Evolutionary conservation across 352 stramenopile species (phyloP).

Genomic region (Pythium apleroticum): DNA sequence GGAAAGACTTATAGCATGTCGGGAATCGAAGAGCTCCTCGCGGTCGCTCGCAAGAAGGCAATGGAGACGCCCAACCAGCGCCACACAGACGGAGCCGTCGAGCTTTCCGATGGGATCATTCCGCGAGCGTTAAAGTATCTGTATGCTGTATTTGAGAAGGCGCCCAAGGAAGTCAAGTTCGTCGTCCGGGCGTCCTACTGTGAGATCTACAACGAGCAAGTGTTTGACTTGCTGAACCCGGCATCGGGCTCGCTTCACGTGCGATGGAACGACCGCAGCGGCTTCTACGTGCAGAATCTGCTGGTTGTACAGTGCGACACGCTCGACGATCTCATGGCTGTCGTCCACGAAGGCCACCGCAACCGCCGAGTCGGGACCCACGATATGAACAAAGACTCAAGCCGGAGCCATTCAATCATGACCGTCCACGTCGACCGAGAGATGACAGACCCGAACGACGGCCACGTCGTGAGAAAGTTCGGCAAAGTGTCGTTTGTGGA

Average conservation of each 20-base stretch:
- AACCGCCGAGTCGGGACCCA: conserved; percentile 68
- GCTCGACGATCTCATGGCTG: conserved; percentile 68
- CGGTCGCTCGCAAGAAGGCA: conserved; percentile 28
- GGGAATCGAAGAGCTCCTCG: conserved; percentile 63
- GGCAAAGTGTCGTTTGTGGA: conserved; percentile 86
- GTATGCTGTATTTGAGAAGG: conserved; percentile 46
- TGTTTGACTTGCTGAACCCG: conserved; percentile 76
- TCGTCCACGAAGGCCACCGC: conserved; percentile 72
- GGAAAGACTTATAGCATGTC: conserved; percentile 87
- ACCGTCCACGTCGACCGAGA: conserved; percentile 70
- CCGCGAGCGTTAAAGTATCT: conserved; percentile 73
- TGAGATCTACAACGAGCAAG: conserved; percentile 87
- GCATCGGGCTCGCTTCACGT: conserved; percentile 59
- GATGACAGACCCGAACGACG: conserved; percentile 48
- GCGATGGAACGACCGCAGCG: conserved; percentile 68
- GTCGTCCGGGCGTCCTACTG: conserved; percentile 73
- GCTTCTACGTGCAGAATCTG: conserved; percentile 81
- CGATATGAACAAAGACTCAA: conserved; percentile 83
- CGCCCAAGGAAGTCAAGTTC: conserved; percentile 51
- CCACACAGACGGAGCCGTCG: conserved; percentile 14
- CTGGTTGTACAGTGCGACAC: conserved; percentile 74
- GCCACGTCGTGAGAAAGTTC: conserved; percentile 51
- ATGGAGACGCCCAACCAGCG: conserved; percentile 8
- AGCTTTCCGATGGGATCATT: conserved; percentile 70
- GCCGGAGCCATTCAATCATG: conserved; percentile 75